Evolutionary conservation across 148 eudicot genomes (phyloP).

Genomic region (Persicaria tinctoria): DNA sequence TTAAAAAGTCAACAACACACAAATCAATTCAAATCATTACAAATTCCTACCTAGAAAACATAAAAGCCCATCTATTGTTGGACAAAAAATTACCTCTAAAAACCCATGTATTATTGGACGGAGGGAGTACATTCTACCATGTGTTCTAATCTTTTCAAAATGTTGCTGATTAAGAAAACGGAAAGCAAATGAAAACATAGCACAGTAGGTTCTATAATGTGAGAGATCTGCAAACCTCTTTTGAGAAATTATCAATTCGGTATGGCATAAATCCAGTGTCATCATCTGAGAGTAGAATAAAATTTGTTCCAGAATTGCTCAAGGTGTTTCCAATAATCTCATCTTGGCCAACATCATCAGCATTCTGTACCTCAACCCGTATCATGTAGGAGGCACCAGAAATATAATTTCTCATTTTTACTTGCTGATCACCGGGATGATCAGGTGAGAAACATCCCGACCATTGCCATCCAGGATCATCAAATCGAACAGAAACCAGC

Average conservation of each 20-base stretch:
- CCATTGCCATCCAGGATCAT: conserved; percentile 98
- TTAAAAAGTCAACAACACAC: too few species aligned
- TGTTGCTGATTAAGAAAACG: neutral
- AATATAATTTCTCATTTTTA: conserved; percentile 75
- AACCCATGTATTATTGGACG: too few species aligned
- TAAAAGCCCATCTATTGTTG: too few species aligned
- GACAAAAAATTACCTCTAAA: too few species aligned
- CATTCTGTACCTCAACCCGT: conserved; percentile 89
- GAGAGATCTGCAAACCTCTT: conserved; percentile 51
- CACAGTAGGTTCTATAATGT: neutral
- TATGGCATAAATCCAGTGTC: conserved; percentile 95
- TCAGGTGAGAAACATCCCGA: conserved; percentile 93
- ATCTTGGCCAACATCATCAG: conserved; percentile 62
- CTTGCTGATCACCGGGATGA: conserved; percentile 83
- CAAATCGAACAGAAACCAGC: conserved; percentile 64
- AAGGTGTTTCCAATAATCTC: conserved; percentile 50
- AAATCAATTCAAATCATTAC: too few species aligned
- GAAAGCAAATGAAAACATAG: neutral
- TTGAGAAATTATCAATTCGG: conserved; percentile 89
- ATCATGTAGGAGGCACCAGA: conserved; percentile 62
- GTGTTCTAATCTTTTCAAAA: neutral
- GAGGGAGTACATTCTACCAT: neutral
- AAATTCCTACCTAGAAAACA: too few species aligned
- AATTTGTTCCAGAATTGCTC: conserved; percentile 81
- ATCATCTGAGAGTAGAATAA: conserved; percentile 86